A percentile compares a stretch with the other conserved stretches of the same genome.
Evolutionary conservation across 2,329 filamentous ascomycete species (phyloP).

Genomic region (Ophiostoma ips): DNA sequence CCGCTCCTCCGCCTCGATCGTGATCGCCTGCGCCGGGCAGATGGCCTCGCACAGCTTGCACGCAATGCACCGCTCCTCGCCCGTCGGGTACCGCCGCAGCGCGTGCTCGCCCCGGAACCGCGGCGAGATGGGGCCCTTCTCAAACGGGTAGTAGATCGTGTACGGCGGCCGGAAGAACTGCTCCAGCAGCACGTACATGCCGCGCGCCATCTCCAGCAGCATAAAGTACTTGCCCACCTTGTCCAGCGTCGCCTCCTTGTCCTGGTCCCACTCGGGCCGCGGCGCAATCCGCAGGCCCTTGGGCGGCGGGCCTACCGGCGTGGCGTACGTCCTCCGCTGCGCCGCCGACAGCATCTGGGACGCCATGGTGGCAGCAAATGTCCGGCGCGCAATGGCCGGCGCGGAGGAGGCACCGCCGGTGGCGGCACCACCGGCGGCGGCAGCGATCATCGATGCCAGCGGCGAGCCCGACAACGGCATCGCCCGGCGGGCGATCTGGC

Average conservation of each 20-base stretch:
- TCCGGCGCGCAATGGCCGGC: neutral
- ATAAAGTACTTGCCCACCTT: constrained; percentile 88
- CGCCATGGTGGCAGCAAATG: neutral
- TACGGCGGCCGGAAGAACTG: constrained; percentile 99
- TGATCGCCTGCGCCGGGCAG: constrained; percentile 96
- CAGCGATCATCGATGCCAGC: constrained; percentile 1
- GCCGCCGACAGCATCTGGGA: constrained; percentile 1
- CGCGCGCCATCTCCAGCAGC: constrained; percentile 85
- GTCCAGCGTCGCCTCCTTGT: constrained; percentile 63
- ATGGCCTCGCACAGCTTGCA: constrained; percentile 99
- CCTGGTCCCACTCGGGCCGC: constrained; percentile 67
- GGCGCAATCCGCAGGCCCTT: constrained; percentile 65
- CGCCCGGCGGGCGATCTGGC: constrained; percentile 13
- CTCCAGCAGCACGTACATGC: constrained; percentile 96
- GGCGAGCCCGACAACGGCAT: constrained; percentile 2
- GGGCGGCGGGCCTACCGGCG: constrained; percentile 66
- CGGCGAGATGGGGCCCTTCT: constrained; percentile 96
- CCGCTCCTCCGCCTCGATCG: constrained; percentile 96
- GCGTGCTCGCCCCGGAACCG: constrained; percentile 98
- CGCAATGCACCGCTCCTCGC: constrained; percentile 97
- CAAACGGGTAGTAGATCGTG: constrained; percentile 97
- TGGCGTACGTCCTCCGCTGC: constrained; percentile 35
- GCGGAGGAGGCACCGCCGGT: constrained; percentile 2
- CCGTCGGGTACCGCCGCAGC: constrained; percentile 86
- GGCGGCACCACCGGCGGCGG: neutral